Percentiles rank a stretch among this genome's conserved stretches.
Evolutionary conservation across 2,329 filamentous ascomycete genomes (phyloP).

Genomic region (Colletotrichum sp.): DNA sequence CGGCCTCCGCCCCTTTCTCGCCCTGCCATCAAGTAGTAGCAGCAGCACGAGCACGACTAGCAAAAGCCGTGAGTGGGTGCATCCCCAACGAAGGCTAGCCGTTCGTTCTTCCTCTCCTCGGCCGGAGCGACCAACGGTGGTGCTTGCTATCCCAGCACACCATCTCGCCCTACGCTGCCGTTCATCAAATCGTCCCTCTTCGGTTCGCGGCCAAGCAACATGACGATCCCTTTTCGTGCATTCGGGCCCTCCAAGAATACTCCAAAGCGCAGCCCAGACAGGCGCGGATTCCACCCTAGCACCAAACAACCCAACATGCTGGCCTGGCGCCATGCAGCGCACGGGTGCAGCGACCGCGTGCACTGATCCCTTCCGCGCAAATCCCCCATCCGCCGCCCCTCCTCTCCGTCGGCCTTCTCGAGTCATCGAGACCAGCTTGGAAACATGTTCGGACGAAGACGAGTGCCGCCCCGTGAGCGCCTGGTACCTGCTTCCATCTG

Average conservation of each 20-base stretch:
- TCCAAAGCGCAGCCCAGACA: background rate
- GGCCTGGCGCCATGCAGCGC: conserved; percentile 4
- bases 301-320: background rate
- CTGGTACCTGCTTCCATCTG: background rate
- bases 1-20: background rate
- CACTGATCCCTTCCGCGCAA: conserved; percentile 1
- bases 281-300: background rate
- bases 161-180: background rate
- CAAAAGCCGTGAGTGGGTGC: background rate
- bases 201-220: background rate
- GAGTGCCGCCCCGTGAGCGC: background rate
- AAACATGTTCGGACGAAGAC: background rate
- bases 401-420: background rate
- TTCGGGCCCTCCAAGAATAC: background rate
- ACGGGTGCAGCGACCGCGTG: background rate
- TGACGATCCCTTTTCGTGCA: conserved; percentile 1
- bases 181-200: background rate
- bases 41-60: background rate
- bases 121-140: background rate
- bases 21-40: background rate
- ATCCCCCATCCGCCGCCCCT: background rate
- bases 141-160: background rate
- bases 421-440: background rate
- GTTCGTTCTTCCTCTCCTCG: background rate
- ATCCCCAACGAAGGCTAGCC: background rate